Conservation (phyloP, 495 filamentous ascomycete genomes). For the Hypoxylon crocopeplum region DNA sequence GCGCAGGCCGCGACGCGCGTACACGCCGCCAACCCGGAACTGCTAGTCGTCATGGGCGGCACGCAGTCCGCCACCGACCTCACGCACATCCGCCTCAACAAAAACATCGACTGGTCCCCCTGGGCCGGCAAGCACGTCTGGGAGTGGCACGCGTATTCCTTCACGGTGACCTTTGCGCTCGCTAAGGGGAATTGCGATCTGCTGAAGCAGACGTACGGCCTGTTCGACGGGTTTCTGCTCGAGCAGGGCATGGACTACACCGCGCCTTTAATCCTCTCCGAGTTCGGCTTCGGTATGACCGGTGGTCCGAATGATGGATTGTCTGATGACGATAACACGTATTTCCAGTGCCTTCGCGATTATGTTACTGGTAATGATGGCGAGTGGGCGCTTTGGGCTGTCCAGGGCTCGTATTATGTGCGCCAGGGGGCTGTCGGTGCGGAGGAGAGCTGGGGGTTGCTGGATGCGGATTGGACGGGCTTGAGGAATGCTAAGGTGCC, state of each 20-base stretch:
- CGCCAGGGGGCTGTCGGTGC: constrained; percentile 48
- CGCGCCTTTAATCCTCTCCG: constrained; percentile 54
- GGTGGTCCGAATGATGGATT: constrained; percentile 46
- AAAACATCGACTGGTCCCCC: constrained; percentile 47
- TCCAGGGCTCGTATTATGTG: constrained; percentile 59
- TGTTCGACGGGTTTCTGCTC: constrained; percentile 53
- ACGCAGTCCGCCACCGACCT: constrained; percentile 53
- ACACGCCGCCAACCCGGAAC: constrained; percentile 51
- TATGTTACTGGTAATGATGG: constrained; percentile 56
- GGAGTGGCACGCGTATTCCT: constrained; percentile 60
- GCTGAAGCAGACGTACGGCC: constrained; percentile 48
- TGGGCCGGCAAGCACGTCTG: constrained; percentile 57
- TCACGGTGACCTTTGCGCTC: constrained; percentile 53
- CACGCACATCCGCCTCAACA: constrained; percentile 44
- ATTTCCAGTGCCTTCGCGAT: constrained; percentile 50
- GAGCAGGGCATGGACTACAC: constrained; percentile 50
- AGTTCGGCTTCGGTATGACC: constrained; percentile 59
- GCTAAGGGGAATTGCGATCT: constrained; percentile 47
- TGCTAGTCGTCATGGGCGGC: constrained; percentile 56
- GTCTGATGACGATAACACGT: constrained; percentile 43
- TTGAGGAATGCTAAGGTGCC: constrained; percentile 52
- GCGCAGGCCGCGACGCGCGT: constrained; percentile 48
- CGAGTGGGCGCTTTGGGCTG: constrained; percentile 59
- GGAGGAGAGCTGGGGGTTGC: constrained; percentile 54
- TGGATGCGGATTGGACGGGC: constrained; percentile 51